A percentile compares a stretch with the other conserved stretches of the same genome.
Evolutionary conservation across 768 basidiomycete genomes (phyloP).

Genomic region (Paxillus rubicundulus): DNA sequence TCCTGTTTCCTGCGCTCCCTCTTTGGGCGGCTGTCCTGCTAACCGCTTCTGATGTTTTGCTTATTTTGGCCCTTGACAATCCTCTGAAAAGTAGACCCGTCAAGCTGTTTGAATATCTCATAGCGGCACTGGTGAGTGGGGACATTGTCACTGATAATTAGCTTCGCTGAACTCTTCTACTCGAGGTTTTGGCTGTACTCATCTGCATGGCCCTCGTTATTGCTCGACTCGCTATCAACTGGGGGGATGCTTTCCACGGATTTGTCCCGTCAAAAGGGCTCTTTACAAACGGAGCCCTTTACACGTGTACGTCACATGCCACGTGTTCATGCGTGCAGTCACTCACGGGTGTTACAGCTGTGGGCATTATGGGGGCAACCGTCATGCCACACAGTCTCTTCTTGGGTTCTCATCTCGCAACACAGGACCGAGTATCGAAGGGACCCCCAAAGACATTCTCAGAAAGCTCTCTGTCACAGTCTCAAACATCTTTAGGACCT

Average conservation of each 20-base stretch:
- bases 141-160: neutral
- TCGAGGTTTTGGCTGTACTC: constrained; percentile 66
- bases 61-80: constrained; percentile 70
- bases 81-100: constrained; percentile 67
- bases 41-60: constrained; percentile 64
- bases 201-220: constrained; percentile 79
- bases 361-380: constrained; percentile 79
- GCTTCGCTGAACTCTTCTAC: neutral
- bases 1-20: constrained; percentile 68
- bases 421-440: constrained; percentile 65
- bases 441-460: constrained; percentile 21
- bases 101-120: constrained; percentile 63
- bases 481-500: neutral
- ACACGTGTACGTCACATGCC: constrained; percentile 50
- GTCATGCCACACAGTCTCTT: constrained; percentile 95
- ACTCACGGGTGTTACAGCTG: constrained; percentile 40
- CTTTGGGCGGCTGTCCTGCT: constrained; percentile 71
- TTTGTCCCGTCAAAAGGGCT: constrained; percentile 70
- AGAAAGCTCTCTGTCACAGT: neutral
- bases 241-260: constrained; percentile 72
- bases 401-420: constrained; percentile 82
- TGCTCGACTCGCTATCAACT: constrained; percentile 64
- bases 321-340: constrained; percentile 7
- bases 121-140: constrained; percentile 54
- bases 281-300: constrained; percentile 55